A percentile compares a stretch with the other conserved stretches of the same genome.
These are phyloP conservation scores for Apiospora phragmitis DNA, from an alignment of 2,329 filamentous ascomycete genomes.

Conservation along the genomic window DNA sequence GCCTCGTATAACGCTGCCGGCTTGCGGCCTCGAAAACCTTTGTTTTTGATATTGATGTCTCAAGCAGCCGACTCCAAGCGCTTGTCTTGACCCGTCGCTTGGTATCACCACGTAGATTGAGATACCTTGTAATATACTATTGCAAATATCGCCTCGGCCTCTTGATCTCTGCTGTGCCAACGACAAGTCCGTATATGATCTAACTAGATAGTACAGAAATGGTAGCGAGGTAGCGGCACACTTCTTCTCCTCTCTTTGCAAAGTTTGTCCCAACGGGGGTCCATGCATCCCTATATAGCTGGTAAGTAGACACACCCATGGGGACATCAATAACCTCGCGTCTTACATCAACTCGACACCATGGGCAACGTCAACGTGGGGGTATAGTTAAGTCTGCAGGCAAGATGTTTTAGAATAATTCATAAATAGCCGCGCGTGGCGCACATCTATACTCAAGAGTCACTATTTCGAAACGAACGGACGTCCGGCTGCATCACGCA, in stretches of 20 bases:
- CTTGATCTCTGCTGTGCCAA: not conserved
- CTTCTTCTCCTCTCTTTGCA: not conserved
- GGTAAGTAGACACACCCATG: not conserved
- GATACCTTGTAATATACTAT: too few relatives aligned
- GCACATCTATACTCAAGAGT: not conserved
- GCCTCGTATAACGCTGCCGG: not conserved
- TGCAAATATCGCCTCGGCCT: not conserved
- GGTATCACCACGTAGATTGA: not conserved
- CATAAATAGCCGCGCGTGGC: not conserved
- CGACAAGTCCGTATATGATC: not conserved
- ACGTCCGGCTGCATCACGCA: not conserved
- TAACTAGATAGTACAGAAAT: not conserved
- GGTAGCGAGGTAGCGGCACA: not conserved
- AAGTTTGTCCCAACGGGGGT: not conserved
- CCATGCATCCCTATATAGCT: not conserved
- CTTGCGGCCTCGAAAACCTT: not conserved
- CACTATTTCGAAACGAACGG: not conserved
- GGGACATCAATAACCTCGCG: not conserved
- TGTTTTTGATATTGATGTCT: not conserved
- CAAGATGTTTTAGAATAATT: not conserved
- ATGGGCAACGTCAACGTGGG: not conserved
- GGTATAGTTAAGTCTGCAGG: not conserved
- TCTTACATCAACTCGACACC: not conserved
- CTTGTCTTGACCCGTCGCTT: not conserved
- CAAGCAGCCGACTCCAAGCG: not conserved